These are phyloP conservation scores for Lipomyces starkeyi DNA, from an alignment of 805 yeast species.

Conservation along the genomic window DNA sequence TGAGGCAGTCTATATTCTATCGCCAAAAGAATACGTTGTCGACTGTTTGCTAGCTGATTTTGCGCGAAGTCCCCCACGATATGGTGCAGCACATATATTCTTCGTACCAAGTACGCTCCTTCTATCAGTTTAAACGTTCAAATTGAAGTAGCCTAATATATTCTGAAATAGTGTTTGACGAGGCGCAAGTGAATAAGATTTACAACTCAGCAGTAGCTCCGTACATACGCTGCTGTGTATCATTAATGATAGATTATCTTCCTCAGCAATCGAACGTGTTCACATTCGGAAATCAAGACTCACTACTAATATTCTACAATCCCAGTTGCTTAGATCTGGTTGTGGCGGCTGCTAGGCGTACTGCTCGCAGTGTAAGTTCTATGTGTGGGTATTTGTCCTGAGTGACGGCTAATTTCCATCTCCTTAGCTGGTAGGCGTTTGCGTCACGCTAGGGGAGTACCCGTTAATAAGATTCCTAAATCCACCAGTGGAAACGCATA, in stretches of 20 bases:
- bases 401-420: neutral
- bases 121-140: conserved; percentile 40
- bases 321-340: conserved; percentile 66
- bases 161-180: conserved; percentile 31
- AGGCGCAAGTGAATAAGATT: conserved; percentile 31
- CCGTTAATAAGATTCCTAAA: conserved; percentile 81
- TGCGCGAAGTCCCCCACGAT: conserved; percentile 67
- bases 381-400: neutral
- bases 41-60: conserved; percentile 82
- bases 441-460: conserved; percentile 83
- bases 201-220: conserved; percentile 42
- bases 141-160: neutral
- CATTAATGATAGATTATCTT: conserved; percentile 56
- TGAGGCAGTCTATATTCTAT: conserved; percentile 81
- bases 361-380: conserved; percentile 53
- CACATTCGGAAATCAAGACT: conserved; percentile 62
- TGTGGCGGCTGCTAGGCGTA: conserved; percentile 59
- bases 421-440: conserved; percentile 65
- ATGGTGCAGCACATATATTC: conserved; percentile 73
- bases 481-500: conserved; percentile 55
- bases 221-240: conserved; percentile 46
- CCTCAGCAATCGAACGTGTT: conserved; percentile 77
- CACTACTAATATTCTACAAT: conserved; percentile 77
- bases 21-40: conserved; percentile 68
- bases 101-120: conserved; percentile 63